Evolutionary conservation across 495 filamentous ascomycete genomes (phyloP), one percentile per base, ranked within the genome.

Genomic region (Neohortaea acidophila): DNA sequence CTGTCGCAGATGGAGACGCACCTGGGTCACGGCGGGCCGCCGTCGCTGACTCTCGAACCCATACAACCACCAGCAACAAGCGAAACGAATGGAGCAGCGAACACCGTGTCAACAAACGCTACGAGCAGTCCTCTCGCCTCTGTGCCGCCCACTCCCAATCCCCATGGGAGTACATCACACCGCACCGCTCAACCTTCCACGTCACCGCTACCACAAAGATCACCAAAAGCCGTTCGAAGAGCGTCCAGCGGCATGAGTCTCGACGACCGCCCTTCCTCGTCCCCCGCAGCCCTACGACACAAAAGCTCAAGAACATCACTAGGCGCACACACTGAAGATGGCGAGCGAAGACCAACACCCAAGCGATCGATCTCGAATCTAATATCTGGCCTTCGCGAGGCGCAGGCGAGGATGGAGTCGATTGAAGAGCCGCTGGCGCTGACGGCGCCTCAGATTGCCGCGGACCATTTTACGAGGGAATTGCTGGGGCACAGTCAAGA

Each of bases 401-500:
- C 51, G 44, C 54, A 38, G 39, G 46, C 36, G 9, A 25, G 39
- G 9, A 55, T 61, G 28, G 63, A 41, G 28, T 14, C 63, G 21
- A 44, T 50, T 8, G 56, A 57, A n/a, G 62, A 60, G 44, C 61
- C 55, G 23, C 57, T 61, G 0, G 45, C 57, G 9, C 59, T 67
- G 0, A 86, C 79, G 3, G 69, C 83, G 30, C 64, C 67, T 24
- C 73, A 73, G 15, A 67, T 92, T 21, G 84, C 84, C 1, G 69
- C 60, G 12, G 69, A 69, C 1, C 69, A 78, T 53, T 80, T 94
- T 54, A 59, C 65, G 34, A 70, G 67, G 45, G 83, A 92, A 51
- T 53, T 89, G 1, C 67, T 69, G 3, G 46, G 68, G 12, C 77
- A 86, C 46, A 65, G 75, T 30, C 58, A 62, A 18, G 55, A 57